These are phyloP conservation scores for Saccharomyces mikatae DNA, from an alignment of 805 yeast species.

Conservation along the genomic window DNA sequence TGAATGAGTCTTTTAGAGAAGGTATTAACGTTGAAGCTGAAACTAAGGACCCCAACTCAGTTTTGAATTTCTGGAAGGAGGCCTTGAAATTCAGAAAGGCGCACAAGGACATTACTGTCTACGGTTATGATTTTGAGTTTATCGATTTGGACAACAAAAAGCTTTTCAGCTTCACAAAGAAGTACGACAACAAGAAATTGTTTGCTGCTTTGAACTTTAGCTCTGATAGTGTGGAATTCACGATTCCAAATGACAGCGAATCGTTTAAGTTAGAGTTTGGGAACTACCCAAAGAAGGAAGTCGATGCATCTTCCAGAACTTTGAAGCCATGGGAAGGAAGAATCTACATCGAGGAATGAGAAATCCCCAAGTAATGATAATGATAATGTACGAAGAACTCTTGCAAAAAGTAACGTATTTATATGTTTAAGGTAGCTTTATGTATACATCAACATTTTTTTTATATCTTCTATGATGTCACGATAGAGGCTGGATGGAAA, in stretches of 20 bases:
- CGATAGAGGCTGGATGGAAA: too few relatives aligned
- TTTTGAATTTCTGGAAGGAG: constrained; percentile 38
- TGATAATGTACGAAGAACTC: not conserved
- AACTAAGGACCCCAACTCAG: constrained; percentile 38
- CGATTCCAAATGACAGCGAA: constrained; percentile 26
- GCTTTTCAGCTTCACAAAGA: constrained; percentile 36
- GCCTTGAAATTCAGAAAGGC: constrained; percentile 37
- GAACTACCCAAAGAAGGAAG: constrained; percentile 14
- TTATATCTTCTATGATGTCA: too few relatives aligned
- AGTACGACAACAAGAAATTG: constrained; percentile 25
- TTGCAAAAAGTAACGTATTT: too few relatives aligned
- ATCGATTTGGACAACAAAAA: constrained; percentile 37
- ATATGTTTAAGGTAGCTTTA: not conserved
- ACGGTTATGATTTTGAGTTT: constrained; percentile 37
- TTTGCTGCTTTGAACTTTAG: constrained; percentile 39
- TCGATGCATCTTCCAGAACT: constrained; percentile 11
- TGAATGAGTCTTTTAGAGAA: constrained; percentile 9
- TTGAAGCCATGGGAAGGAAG: constrained; percentile 41
- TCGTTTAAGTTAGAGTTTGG: constrained; percentile 30
- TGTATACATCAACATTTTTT: too few relatives aligned
- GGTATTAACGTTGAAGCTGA: constrained; percentile 43
- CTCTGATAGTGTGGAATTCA: constrained; percentile 26
- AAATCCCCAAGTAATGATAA: not conserved
- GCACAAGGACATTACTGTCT: constrained; percentile 36
- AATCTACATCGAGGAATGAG: constrained; percentile 21